Percentiles rank a stretch among this genome's conserved stretches.
Conservation (phyloP, 805 yeast genomes). For the Pichia exigua region DNA sequence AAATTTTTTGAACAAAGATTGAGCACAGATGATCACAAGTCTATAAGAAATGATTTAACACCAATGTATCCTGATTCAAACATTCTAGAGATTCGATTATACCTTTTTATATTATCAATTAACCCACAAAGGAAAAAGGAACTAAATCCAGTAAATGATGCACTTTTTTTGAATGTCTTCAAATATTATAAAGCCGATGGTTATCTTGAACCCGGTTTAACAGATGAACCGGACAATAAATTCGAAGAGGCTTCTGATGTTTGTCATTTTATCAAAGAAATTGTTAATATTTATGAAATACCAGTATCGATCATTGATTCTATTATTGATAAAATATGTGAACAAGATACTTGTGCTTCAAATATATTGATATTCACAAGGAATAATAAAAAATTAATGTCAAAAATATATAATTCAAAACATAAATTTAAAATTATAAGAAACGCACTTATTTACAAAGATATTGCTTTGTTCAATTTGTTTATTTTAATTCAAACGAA, state of each 20-base stretch:
- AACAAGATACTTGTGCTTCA: background rate
- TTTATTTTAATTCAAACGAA: background rate
- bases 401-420: background rate
- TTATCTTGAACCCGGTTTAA: background rate
- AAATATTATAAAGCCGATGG: background rate
- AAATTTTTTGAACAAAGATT: background rate
- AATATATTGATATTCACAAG: background rate
- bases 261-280: background rate
- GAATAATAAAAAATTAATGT: background rate
- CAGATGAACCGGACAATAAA: background rate
- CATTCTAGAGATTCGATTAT: background rate
- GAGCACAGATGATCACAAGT: too few species aligned
- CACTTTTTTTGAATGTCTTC: background rate
- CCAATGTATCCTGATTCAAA: slow-evolving; percentile 9
- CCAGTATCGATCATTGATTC: background rate
- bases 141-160: background rate
- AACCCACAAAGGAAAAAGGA: background rate
- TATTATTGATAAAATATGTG: slow-evolving; percentile 1
- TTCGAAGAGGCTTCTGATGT: background rate
- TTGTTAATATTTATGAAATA: slow-evolving; percentile 2
- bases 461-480: background rate
- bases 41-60: background rate
- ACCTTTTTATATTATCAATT: background rate
- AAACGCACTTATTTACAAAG: background rate
- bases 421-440: background rate